Evolutionary conservation across 2,329 filamentous ascomycete genomes (phyloP), one percentile per base, ranked within the genome.

Genomic region (Fusarium concolor): DNA sequence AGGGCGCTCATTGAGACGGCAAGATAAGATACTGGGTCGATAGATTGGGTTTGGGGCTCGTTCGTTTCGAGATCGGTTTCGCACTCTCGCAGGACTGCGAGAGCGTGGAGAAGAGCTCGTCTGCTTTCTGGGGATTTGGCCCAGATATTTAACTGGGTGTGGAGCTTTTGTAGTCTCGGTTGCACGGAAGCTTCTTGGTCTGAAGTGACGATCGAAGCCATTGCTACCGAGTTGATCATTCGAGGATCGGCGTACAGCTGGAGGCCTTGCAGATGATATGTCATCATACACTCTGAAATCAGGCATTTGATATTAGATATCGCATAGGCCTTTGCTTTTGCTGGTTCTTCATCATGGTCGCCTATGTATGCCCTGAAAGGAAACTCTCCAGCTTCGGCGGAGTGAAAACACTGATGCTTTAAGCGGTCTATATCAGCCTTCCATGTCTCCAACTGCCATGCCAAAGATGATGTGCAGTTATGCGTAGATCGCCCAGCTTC

Each of bases 211-310:
- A 45, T 65, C 17, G 65, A 62, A 49, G 72, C 50, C 47, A 54
- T 58, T 9, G 70, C 75, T 1, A 78, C 56, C 4, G 74, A 68
- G 12, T 70, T 75, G 10, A 80, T 71, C 4, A 62, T 73, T 5
- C 72, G 59, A 1, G 78, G 65, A 29, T 83, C 79, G 6, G 78
- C 73, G 29, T 76, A 76, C 0, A 82, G 63, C 35, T 81, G 76
- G 15, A 82, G 65, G 3, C 60, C 74, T 43, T 81, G 74, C 3
- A 81, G 68, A 41, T 80, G 76, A 43, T 80, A 78, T 0, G 81
- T 74, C 68, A 80, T 77, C 6, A 72, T 60, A 2, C 76, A 72
- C 22, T 78, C 77, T 2, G 78, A 76, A 6, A 77, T 62, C 12
- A 77, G 63, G 4, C 63, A 68, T 17, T 76, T 74, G 24, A 80